Conservation (phyloP, 805 yeast genomes). For the Ogataea salicorniae region DNA sequence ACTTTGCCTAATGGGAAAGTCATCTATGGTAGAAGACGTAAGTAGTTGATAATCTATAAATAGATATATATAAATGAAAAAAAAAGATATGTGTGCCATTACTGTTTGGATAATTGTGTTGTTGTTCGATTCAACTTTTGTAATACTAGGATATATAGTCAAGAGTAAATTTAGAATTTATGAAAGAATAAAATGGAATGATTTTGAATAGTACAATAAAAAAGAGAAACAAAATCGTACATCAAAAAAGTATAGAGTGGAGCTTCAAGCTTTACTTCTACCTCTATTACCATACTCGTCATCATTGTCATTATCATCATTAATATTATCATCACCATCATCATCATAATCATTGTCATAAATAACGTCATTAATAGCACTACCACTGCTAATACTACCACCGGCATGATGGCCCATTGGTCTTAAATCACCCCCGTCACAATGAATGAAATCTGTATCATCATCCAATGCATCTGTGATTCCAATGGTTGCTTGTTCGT, state of each 20-base stretch:
- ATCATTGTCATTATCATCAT: constrained; percentile 1
- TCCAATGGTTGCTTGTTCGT: neutral
- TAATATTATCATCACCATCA: neutral
- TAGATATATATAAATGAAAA: too few relatives aligned
- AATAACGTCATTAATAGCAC: constrained; percentile 8
- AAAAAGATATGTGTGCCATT: too few relatives aligned
- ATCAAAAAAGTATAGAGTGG: neutral
- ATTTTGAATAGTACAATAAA: neutral
- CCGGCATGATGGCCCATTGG: constrained; percentile 28
- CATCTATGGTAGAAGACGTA: constrained; percentile 27
- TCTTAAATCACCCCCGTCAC: constrained; percentile 29
- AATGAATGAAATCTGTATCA: constrained; percentile 18
- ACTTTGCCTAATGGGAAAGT: constrained; percentile 62
- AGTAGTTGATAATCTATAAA: neutral
- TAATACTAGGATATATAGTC: too few relatives aligned
- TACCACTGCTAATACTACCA: constrained; percentile 3
- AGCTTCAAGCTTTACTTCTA: constrained; percentile 1
- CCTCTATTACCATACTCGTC: constrained; percentile 6
- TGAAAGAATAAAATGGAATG: too few relatives aligned
- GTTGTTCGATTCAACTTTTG: too few relatives aligned
- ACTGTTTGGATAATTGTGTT: too few relatives aligned
- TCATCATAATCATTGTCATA: neutral
- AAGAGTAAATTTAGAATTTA: too few relatives aligned
- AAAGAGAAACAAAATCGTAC: neutral
- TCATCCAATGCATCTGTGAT: neutral